Evolutionary conservation across 2,329 filamentous ascomycete genomes (phyloP).

Genomic region (Lasiodiplodia sp.): DNA sequence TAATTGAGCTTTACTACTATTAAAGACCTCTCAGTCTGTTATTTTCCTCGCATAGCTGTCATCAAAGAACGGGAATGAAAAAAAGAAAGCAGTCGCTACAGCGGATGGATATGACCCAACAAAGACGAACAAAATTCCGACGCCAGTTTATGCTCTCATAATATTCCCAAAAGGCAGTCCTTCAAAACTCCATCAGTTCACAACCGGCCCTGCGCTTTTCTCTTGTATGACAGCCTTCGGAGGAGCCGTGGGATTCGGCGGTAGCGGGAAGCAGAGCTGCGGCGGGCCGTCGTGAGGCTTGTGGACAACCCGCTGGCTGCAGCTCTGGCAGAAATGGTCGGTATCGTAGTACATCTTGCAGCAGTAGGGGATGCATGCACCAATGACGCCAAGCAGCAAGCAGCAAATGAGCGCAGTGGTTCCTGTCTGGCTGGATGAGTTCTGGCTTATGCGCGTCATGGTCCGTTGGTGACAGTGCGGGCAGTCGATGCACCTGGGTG

Average conservation of each 20-base stretch:
- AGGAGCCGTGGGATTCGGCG: background rate
- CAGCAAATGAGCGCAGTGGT: background rate
- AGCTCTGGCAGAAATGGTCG: conserved; percentile 4
- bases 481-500: background rate
- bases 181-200: background rate
- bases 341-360: conserved; percentile 2
- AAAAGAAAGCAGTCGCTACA: background rate
- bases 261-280: background rate
- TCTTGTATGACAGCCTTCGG: background rate
- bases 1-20: background rate
- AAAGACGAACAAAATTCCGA: background rate
- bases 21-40: background rate
- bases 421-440: background rate
- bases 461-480: background rate
- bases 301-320: background rate
- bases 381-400: background rate
- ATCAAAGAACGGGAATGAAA: background rate
- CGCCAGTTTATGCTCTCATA: background rate
- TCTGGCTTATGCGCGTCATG: background rate
- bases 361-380: background rate
- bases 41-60: background rate
- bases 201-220: background rate
- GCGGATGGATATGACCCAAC: no score
- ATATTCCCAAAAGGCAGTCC: no score
- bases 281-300: background rate